A percentile compares a stretch with the other conserved stretches of the same genome.
These are phyloP conservation scores for Suillus discolor DNA, from an alignment of 768 basidiomycete species.

Conservation along the genomic window DNA sequence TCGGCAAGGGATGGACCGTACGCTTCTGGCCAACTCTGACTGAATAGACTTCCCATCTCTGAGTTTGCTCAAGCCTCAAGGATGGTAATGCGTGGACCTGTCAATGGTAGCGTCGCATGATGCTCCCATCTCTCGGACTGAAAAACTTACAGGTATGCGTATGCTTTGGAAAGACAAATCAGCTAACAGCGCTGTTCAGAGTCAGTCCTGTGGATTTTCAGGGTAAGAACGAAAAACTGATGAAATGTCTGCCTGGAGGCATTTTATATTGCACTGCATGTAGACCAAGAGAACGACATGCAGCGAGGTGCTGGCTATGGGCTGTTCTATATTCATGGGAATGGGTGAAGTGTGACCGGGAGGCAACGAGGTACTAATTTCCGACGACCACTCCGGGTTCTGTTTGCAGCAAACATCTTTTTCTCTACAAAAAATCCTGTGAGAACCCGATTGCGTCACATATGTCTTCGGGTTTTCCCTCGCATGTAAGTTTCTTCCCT, in stretches of 20 bases:
- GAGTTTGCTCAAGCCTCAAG: not conserved
- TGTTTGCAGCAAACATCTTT: too few species aligned
- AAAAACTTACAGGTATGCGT: not conserved
- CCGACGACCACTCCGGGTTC: too few species aligned
- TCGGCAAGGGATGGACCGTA: conserved; percentile 4
- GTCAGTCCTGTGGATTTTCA: not conserved
- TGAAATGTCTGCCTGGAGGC: not conserved
- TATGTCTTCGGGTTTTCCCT: too few species aligned
- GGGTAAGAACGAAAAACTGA: not conserved
- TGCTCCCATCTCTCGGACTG: not conserved
- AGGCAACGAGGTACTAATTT: too few species aligned
- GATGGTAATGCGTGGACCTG: not conserved
- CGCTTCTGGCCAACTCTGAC: not conserved
- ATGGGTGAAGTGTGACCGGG: too few species aligned
- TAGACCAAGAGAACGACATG: not conserved
- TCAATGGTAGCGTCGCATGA: not conserved
- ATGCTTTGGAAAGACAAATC: not conserved
- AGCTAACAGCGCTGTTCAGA: not conserved
- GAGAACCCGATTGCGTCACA: too few species aligned
- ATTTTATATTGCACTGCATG: not conserved
- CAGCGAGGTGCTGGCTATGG: not conserved
- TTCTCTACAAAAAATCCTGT: too few species aligned
- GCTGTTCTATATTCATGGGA: not conserved
- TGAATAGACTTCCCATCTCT: not conserved
- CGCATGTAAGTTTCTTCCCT: too few species aligned